Evolutionary conservation across 1,284 basidiomycete genomes (phyloP), one percentile per base, ranked within the genome.

Genomic region (Sporisorium graminicola): DNA sequence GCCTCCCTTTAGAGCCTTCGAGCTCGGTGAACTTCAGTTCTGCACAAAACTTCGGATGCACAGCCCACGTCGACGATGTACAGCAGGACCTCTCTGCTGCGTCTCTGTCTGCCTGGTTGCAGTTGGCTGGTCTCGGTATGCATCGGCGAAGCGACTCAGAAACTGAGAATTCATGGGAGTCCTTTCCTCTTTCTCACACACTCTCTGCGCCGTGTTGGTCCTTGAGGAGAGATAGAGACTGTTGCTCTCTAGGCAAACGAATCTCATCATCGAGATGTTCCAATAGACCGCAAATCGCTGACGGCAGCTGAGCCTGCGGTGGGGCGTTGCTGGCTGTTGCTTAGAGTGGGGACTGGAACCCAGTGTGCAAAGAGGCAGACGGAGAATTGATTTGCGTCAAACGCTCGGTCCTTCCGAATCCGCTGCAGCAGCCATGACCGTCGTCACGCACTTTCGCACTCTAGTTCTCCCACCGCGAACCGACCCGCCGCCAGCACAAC

Each of bases 321-420:
- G 33, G 33, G 33, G 33, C 26, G 13, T 26, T 47, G 46, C 46
- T 16, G 10, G 33, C 33, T 35, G 33, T 12, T 35, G 33, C 33
- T 12, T 31, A 27, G 24, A 47, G 46, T 27, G 24, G 14, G 46
- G 13, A 27, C 46, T 47, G 46, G 46, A 47, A 27, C 46, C 24
- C 46, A 47, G 46, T 5, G 26, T 47, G 46, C 46, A 47, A 47
- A 13, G 12, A 35, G 12, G 33, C 33, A 35, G 33, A 35, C 8
- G 13, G 12, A 35, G 29, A 31, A 31, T 31, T 31, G 44, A 47
- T 47, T 24, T 47, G 44, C 44, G 44, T 26, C 44, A 18, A 26
- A 16, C 20, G 24, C 44, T 47, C 47, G 47, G 47, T 16, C n/a
- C n/a, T 29, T 49, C 47, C 47, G 47, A 49, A 49, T 49, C 27